Evolutionary conservation across 768 basidiomycete genomes (phyloP).

Genomic region (Lactarius sp.): DNA sequence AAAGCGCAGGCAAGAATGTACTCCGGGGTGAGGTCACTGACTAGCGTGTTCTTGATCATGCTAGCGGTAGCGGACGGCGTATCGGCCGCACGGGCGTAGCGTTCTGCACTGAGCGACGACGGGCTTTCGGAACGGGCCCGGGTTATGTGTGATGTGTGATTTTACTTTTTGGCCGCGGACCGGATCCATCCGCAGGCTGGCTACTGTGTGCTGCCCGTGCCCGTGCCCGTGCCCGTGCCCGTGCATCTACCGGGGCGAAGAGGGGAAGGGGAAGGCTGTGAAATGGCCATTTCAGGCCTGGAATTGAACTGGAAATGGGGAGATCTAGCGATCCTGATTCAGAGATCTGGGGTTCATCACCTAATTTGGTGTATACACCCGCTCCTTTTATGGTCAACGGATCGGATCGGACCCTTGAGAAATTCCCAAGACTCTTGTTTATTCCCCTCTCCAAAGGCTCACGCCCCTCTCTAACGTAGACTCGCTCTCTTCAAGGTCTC

Average conservation of each 20-base stretch:
- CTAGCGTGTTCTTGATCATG: neutral
- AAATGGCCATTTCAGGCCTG: neutral
- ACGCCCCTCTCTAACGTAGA: no score
- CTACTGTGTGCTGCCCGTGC: no score
- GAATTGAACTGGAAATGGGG: neutral
- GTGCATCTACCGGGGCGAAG: no score
- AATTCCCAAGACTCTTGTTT: neutral
- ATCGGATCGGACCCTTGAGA: neutral
- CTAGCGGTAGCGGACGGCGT: neutral
- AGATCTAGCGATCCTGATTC: slow-evolving; percentile 19
- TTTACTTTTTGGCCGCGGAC: neutral
- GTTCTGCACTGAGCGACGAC: no score
- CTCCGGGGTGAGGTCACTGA: slow-evolving; percentile 5
- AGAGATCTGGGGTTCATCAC: slow-evolving; percentile 22
- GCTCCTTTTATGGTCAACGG: neutral
- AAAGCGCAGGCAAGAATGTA: neutral
- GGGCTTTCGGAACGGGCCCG: neutral
- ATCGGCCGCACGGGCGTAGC: neutral
- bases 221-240: no score
- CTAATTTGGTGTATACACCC: slow-evolving; percentile 2
- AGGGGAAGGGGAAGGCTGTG: no score
- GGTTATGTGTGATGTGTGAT: no score
- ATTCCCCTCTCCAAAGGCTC: neutral
- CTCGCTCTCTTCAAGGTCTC: no score
- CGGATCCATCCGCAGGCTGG: neutral